Evolutionary conservation across 495 filamentous ascomycete genomes (phyloP).

Genomic region (Tuber brumale): DNA sequence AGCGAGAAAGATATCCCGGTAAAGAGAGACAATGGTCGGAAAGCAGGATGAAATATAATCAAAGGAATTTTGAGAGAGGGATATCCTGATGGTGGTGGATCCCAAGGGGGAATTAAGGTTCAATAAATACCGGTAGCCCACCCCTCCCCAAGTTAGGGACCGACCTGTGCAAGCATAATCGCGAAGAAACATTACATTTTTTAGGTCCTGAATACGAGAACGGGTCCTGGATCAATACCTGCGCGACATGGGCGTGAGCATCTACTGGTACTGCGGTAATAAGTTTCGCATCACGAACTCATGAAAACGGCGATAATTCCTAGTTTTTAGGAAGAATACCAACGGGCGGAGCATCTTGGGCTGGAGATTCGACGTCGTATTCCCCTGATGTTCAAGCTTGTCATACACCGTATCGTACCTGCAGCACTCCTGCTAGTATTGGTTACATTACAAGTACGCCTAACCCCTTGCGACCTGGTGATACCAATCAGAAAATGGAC

Average conservation of each 20-base stretch:
- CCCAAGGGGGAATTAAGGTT: neutral
- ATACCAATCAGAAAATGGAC: neutral
- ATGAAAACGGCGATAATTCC: neutral
- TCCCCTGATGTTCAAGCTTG: neutral
- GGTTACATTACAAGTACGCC: neutral
- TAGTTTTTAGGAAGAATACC: neutral
- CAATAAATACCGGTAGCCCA: conserved; percentile 2
- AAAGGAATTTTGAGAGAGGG: neutral
- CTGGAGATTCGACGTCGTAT: neutral
- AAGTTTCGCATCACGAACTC: neutral
- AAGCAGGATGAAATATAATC: neutral
- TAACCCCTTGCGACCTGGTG: neutral
- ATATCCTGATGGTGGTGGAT: neutral
- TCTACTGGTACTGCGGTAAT: neutral
- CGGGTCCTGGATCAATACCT: neutral
- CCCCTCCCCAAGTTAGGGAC: neutral
- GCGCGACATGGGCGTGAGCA: neutral
- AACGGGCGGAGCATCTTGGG: neutral
- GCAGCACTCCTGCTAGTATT: neutral
- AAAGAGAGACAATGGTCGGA: neutral
- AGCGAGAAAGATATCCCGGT: neutral
- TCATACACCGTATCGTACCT: neutral
- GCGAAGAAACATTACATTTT: neutral
- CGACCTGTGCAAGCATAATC: neutral
- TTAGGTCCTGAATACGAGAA: neutral